phyloP scores from a whole-genome alignment of 1,284 basidiomycete species.

The Trichosporon ovoides region DNA sequence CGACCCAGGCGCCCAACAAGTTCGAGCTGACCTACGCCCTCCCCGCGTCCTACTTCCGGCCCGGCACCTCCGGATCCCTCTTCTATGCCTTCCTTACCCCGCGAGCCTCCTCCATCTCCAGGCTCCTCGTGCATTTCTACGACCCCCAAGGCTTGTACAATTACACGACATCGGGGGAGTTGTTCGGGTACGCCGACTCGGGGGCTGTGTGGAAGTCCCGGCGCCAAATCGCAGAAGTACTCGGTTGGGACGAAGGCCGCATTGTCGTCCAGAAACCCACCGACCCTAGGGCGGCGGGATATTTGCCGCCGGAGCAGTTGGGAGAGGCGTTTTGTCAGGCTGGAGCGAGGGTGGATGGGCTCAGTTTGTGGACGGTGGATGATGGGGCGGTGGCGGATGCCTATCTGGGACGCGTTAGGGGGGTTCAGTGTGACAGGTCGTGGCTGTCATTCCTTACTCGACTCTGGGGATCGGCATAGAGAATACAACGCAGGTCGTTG shows the following conservation, averaged over 20 bases:
- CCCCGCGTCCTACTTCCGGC: neutral
- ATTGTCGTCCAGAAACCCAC: conserved; percentile 8
- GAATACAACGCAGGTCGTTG: too few relatives aligned
- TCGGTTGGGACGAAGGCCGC: neutral
- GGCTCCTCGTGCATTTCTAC: conserved; percentile 6
- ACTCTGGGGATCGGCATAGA: too few relatives aligned
- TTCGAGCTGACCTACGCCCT: conserved; percentile 4
- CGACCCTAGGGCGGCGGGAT: neutral
- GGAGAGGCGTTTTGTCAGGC: neutral
- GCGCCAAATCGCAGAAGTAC: neutral
- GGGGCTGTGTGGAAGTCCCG: neutral
- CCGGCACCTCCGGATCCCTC: neutral
- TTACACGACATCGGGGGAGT: neutral
- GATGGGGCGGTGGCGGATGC: neutral
- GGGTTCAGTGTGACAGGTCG: neutral
- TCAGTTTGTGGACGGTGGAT: conserved; percentile 2
- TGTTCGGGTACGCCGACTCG: neutral
- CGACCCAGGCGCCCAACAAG: too few relatives aligned
- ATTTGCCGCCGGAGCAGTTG: neutral
- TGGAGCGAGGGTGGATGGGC: neutral
- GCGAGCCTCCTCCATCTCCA: neutral
- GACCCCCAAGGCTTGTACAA: neutral
- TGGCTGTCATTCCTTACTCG: too few relatives aligned
- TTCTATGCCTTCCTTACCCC: neutral
- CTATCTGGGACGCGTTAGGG: neutral